phyloP scores from a whole-genome alignment of 2,329 filamentous ascomycete genomes.

The Fusarium acutatum region DNA sequence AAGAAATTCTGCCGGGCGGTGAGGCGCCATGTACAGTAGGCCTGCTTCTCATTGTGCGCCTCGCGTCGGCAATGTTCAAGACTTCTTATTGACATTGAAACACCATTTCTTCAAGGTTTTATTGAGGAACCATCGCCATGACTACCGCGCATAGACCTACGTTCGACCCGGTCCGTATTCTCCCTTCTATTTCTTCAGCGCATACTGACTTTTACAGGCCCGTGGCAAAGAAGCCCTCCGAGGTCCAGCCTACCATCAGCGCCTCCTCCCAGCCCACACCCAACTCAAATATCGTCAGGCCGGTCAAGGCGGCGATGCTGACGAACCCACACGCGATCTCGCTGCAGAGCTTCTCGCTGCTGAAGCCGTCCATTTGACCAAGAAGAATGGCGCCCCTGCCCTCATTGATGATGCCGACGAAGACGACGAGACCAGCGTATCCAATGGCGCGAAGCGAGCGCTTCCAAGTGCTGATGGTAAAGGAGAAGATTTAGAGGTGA shows the following conservation, averaged over 20 bases:
- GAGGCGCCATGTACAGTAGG: slow-evolving; percentile 24
- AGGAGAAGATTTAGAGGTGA: slow-evolving; percentile 76
- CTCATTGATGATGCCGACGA: slow-evolving; percentile 60
- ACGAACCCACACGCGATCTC: slow-evolving; percentile 75
- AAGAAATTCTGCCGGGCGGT: slow-evolving; percentile 62
- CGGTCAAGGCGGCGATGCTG: slow-evolving; percentile 86
- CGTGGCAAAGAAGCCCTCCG: slow-evolving; percentile 94
- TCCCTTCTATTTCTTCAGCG: background rate
- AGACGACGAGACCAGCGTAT: slow-evolving; percentile 50
- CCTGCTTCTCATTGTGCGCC: slow-evolving; percentile 8
- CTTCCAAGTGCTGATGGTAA: slow-evolving; percentile 37
- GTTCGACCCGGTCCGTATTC: slow-evolving; percentile 81
- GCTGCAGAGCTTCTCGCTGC: slow-evolving; percentile 89
- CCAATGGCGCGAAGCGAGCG: slow-evolving; percentile 68
- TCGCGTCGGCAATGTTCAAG: background rate
- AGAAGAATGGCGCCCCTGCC: slow-evolving; percentile 69
- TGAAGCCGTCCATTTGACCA: slow-evolving; percentile 87
- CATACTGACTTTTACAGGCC: slow-evolving; percentile 63
- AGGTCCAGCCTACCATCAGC: slow-evolving; percentile 94
- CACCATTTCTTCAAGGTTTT: background rate
- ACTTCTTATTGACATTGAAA: background rate
- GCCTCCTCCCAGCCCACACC: slow-evolving; percentile 92
- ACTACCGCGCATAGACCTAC: slow-evolving; percentile 84
- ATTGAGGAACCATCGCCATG: slow-evolving; percentile 52
- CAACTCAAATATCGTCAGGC: slow-evolving; percentile 86